Evolutionary conservation across 805 yeast genomes (phyloP).

Genomic region (Novakomyces olei): DNA sequence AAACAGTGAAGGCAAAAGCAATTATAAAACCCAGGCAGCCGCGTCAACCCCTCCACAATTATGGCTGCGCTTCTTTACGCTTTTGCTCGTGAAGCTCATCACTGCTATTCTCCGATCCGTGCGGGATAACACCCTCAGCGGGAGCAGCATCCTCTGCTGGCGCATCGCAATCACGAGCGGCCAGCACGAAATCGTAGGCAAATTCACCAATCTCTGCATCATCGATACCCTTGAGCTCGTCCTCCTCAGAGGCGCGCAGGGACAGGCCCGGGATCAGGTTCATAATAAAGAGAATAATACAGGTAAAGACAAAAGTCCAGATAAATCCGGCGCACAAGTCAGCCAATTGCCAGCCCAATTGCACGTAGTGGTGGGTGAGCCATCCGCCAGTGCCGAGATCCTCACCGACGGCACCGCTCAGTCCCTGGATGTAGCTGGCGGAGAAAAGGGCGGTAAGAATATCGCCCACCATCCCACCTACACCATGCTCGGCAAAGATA

Average conservation of each 20-base stretch:
- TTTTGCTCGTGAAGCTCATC: too few species aligned
- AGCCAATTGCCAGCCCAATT: slow-evolving; percentile 75
- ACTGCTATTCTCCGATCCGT: too few species aligned
- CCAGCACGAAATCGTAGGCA: slow-evolving; percentile 26
- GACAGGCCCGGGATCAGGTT: slow-evolving; percentile 62
- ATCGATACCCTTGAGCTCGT: slow-evolving; percentile 76
- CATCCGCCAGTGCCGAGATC: slow-evolving; percentile 74
- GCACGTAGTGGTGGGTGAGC: slow-evolving; percentile 62
- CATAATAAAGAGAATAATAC: slow-evolving; percentile 40
- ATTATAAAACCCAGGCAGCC: too few species aligned
- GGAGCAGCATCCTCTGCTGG: neutral
- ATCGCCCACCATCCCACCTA: slow-evolving; percentile 70
- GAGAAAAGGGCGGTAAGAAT: slow-evolving; percentile 80
- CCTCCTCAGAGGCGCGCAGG: slow-evolving; percentile 65
- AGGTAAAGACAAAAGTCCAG: slow-evolving; percentile 59
- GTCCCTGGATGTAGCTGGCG: slow-evolving; percentile 56
- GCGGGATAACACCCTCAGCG: too few species aligned
- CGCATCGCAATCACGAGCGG: slow-evolving; percentile 11
- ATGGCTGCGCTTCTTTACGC: too few species aligned
- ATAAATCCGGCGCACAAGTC: slow-evolving; percentile 45
- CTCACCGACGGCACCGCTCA: slow-evolving; percentile 31
- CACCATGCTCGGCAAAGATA: slow-evolving; percentile 77
- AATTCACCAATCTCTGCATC: slow-evolving; percentile 77
- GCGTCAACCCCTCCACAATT: too few species aligned
- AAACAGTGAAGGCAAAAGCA: too few species aligned